Evolutionary conservation across 2,329 filamentous ascomycete genomes (phyloP).

Genomic region (Tolypocladium tropicale): DNA sequence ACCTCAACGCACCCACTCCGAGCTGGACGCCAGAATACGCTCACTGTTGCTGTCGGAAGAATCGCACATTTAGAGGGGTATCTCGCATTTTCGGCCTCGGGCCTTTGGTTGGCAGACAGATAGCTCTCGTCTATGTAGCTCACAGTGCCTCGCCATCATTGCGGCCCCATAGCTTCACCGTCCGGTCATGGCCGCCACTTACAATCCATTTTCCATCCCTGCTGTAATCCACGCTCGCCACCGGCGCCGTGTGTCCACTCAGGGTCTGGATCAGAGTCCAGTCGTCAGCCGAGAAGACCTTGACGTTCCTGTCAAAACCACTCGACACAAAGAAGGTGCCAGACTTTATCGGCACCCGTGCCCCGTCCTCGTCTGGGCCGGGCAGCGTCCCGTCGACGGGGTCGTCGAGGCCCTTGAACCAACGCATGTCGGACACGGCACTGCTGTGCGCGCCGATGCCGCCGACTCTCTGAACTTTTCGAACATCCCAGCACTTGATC

Average conservation of each 20-base stretch:
- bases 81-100: not conserved
- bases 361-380: slow-evolving; percentile 54
- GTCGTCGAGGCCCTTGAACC: slow-evolving; percentile 84
- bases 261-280: slow-evolving; percentile 85
- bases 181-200: slow-evolving; percentile 87
- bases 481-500: slow-evolving; percentile 95
- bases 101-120: not conserved
- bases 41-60: not conserved
- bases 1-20: not conserved
- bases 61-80: not conserved
- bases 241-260: slow-evolving; percentile 83
- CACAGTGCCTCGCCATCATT: slow-evolving; percentile 57
- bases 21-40: not conserved
- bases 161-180: slow-evolving; percentile 90
- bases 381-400: slow-evolving; percentile 52
- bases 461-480: slow-evolving; percentile 74
- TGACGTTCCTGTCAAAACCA: slow-evolving; percentile 91
- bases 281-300: slow-evolving; percentile 92
- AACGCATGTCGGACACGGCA: slow-evolving; percentile 83
- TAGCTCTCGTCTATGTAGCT: slow-evolving; percentile 3
- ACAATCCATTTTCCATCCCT: slow-evolving; percentile 84
- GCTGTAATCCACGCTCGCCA: slow-evolving; percentile 83
- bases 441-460: slow-evolving; percentile 86
- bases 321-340: slow-evolving; percentile 85
- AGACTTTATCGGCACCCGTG: slow-evolving; percentile 64